These are phyloP conservation scores for Eimeria acervulina DNA, from an alignment of 169 alveolate genomes.

Conservation along the genomic window DNA sequence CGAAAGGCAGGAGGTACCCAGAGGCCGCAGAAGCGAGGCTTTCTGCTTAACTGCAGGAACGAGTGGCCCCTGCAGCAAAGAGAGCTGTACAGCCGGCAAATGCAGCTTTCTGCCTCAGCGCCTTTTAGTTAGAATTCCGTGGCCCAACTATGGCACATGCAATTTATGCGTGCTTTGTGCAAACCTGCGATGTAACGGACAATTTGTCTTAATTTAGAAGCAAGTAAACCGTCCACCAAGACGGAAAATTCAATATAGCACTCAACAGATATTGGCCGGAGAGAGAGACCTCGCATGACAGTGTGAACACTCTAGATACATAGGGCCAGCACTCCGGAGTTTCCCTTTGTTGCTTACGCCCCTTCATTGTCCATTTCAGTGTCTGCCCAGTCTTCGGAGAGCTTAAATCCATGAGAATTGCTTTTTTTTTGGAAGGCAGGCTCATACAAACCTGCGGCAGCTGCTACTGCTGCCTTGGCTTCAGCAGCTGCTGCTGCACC, in stretches of 20 bases:
- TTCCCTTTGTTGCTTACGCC: neutral
- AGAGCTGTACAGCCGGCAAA: neutral
- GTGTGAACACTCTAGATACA: neutral
- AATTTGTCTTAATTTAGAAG: neutral
- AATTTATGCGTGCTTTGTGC: conserved; percentile 9
- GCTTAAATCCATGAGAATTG: neutral
- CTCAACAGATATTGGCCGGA: neutral
- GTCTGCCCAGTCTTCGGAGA: neutral
- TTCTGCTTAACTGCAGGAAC: neutral
- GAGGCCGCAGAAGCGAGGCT: neutral
- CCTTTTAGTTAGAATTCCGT: neutral
- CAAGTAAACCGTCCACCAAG: neutral
- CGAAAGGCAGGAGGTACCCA: neutral
- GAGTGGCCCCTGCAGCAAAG: neutral
- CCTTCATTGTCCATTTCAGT: neutral
- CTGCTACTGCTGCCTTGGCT: neutral
- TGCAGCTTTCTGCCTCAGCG: neutral
- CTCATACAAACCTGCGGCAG: neutral
- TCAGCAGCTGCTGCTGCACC: neutral
- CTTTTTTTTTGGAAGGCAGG: neutral
- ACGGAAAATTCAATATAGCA: neutral
- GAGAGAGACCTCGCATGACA: neutral
- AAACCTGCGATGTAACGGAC: neutral
- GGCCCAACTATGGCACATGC: neutral
- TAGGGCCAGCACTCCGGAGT: neutral